Evolutionary conservation across 768 basidiomycete species (phyloP).

Genomic region (Strobilomyces confusus): DNA sequence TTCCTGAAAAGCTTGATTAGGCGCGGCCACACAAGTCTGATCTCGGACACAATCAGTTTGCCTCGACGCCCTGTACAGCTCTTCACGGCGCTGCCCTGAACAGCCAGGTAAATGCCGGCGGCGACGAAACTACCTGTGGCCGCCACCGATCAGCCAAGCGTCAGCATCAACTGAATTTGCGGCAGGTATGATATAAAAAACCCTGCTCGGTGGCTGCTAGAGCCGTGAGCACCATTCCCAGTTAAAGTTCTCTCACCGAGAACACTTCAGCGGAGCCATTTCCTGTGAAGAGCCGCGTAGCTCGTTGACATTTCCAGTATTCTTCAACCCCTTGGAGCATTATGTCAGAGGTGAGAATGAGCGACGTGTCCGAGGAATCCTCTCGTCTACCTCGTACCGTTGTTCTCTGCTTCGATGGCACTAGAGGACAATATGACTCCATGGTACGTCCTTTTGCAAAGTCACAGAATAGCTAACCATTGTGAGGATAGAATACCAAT

Average conservation of each 20-base stretch:
- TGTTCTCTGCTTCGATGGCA: conserved; percentile 71
- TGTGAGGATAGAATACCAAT: conserved; percentile 51
- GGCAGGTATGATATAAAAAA: conserved; percentile 1
- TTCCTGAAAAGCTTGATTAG: too few relatives aligned
- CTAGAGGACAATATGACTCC: conserved; percentile 47
- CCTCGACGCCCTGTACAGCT: too few relatives aligned
- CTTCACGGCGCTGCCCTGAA: too few relatives aligned
- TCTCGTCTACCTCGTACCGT: conserved; percentile 38
- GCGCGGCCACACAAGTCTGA: too few relatives aligned
- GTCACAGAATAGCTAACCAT: background rate
- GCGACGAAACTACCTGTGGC: background rate
- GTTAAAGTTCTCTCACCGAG: background rate
- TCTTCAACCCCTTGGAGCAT: background rate
- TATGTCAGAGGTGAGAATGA: conserved; percentile 16
- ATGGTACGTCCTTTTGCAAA: conserved; percentile 33
- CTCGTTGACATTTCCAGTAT: background rate
- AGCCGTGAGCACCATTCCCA: background rate
- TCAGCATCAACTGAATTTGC: background rate
- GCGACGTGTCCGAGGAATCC: background rate
- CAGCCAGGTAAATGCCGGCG: too few relatives aligned
- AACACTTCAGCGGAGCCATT: background rate
- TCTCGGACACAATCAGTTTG: too few relatives aligned
- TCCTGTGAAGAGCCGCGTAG: background rate
- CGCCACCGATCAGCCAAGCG: background rate
- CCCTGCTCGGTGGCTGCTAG: too few relatives aligned